A percentile compares a stretch with the other conserved stretches of the same genome.
Evolutionary conservation across 805 yeast species (phyloP).

Genomic region (Yarrowia divulgata): DNA sequence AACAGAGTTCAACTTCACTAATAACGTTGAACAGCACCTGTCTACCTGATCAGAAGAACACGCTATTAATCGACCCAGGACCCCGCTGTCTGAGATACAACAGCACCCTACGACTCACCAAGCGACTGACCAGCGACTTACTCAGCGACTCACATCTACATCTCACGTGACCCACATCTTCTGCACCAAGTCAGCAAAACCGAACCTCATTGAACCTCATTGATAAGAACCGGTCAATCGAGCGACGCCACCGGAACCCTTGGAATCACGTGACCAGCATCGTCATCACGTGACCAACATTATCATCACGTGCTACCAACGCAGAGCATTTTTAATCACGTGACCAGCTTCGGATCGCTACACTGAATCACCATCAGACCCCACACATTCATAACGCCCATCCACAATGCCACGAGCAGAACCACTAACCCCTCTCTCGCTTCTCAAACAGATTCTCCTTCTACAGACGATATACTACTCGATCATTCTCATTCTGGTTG

Average conservation of each 20-base stretch:
- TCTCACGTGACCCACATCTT: background rate
- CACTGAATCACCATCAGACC: too few species aligned
- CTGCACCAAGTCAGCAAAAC: background rate
- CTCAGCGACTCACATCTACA: background rate
- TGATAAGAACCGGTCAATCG: background rate
- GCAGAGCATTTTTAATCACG: background rate
- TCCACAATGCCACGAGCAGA: constrained; percentile 46
- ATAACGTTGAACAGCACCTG: constrained; percentile 7
- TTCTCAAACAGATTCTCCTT: constrained; percentile 74
- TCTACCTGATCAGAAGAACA: constrained; percentile 5
- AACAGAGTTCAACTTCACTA: background rate
- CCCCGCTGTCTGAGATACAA: background rate
- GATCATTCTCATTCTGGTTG: constrained; percentile 72
- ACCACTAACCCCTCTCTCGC: constrained; percentile 63
- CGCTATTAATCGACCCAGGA: background rate
- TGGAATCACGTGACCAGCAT: background rate
- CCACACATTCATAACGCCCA: background rate
- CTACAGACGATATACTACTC: constrained; percentile 81
- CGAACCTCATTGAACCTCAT: background rate
- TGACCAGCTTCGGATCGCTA: background rate
- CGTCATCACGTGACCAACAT: background rate
- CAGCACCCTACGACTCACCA: background rate
- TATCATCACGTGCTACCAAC: background rate
- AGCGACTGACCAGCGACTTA: background rate
- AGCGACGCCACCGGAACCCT: background rate